Percentiles rank a stretch among this genome's conserved stretches.
These are phyloP conservation scores for Psilocybe tampanensis DNA, from an alignment of 768 basidiomycete genomes.

Conservation along the genomic window DNA sequence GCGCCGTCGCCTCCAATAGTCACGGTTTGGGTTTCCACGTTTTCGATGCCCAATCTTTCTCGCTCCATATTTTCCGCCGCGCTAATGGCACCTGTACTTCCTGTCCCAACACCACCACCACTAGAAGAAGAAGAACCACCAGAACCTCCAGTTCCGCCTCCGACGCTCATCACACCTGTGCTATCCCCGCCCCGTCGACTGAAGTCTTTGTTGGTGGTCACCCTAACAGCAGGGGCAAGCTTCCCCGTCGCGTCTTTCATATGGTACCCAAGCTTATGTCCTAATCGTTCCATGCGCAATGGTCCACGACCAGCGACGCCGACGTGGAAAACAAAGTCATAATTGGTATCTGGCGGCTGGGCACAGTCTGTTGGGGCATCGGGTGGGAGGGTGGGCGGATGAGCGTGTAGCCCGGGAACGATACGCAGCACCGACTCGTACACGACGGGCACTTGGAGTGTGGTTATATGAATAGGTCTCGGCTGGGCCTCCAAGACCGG, in stretches of 20 bases:
- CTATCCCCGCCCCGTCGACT: conserved; percentile 40
- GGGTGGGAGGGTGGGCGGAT: conserved; percentile 53
- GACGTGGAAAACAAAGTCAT: conserved; percentile 73
- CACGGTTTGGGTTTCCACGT: conserved; percentile 26
- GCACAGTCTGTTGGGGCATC: conserved; percentile 34
- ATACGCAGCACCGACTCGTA: conserved; percentile 58
- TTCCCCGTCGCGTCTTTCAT: conserved; percentile 67
- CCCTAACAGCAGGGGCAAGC: conserved; percentile 52
- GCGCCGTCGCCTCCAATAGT: conserved; percentile 42
- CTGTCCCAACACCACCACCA: not conserved
- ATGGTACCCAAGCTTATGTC: conserved; percentile 68
- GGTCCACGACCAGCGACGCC: conserved; percentile 69
- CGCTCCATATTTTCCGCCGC: conserved; percentile 40
- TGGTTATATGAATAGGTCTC: conserved; percentile 60
- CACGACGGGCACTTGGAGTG: conserved; percentile 57
- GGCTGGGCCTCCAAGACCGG: conserved; percentile 20
- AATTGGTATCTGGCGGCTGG: conserved; percentile 49
- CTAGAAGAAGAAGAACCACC: no score
- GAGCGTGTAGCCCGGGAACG: conserved; percentile 61
- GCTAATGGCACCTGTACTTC: conserved; percentile 4
- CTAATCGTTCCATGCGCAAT: conserved; percentile 62
- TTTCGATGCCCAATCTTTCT: conserved; percentile 40
- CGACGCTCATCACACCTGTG: conserved; percentile 13
- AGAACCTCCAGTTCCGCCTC: conserved; percentile 21
- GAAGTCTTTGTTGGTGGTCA: conserved; percentile 43